Evolutionary conservation across 2,329 filamentous ascomycete genomes (phyloP).

Genomic region (Emergomyces orientalis): DNA sequence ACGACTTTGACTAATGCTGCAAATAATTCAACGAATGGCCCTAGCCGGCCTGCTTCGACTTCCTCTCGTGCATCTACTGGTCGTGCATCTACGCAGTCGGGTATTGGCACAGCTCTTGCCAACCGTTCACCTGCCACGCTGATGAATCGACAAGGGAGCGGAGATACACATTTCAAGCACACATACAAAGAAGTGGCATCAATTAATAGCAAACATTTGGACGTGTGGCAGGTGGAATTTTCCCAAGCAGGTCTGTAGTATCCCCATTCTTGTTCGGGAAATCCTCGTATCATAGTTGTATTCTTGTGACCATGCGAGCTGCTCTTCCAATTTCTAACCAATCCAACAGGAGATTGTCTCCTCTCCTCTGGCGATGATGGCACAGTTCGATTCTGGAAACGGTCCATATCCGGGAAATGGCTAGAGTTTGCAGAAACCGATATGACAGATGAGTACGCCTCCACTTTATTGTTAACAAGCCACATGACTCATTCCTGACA

Average conservation of each 20-base stretch:
- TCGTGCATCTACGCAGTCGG: slow-evolving; percentile 28
- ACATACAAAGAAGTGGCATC: slow-evolving; percentile 35
- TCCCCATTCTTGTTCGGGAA: background rate
- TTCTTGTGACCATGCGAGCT: background rate
- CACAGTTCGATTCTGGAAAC: slow-evolving; percentile 37
- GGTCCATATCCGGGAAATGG: slow-evolving; percentile 36
- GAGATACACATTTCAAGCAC: slow-evolving; percentile 34
- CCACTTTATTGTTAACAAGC: background rate
- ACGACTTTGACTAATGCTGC: slow-evolving; percentile 26
- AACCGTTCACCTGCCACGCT: slow-evolving; percentile 21
- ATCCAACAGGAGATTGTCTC: slow-evolving; percentile 32
- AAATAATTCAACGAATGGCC: slow-evolving; percentile 22
- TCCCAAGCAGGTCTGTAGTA: slow-evolving; percentile 32
- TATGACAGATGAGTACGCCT: slow-evolving; percentile 25
- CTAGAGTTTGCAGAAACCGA: slow-evolving; percentile 37
- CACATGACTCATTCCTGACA: background rate
- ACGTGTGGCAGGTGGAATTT: slow-evolving; percentile 39
- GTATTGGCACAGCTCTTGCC: slow-evolving; percentile 35
- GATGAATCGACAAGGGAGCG: slow-evolving; percentile 26
- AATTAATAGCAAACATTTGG: slow-evolving; percentile 37
- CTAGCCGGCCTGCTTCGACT: slow-evolving; percentile 22
- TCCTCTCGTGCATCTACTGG: slow-evolving; percentile 6
- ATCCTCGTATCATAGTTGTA: background rate
- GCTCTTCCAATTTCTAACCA: background rate
- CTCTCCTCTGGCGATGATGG: slow-evolving; percentile 38